Conservation (phyloP, 257 asterid species). For the Salvia miltiorrhiza region DNA sequence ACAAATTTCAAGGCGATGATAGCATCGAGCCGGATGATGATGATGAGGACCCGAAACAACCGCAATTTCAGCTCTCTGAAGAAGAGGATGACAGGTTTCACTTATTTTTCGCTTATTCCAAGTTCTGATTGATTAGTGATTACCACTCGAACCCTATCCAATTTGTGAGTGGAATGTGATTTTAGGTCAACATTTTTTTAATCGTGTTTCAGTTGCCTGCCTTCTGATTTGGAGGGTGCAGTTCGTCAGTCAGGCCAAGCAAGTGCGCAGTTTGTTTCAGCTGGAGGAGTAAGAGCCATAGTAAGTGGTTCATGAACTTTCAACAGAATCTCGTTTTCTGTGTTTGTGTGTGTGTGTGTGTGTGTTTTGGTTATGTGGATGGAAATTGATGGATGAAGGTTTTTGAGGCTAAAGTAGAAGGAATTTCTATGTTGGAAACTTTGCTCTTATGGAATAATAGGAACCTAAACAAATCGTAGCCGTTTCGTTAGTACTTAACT, state of each 20-base stretch:
- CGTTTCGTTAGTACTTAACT: not conserved
- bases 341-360: too few relatives aligned
- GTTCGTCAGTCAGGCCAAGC: conserved; percentile 89
- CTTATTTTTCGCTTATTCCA: not conserved
- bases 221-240: conserved; percentile 95
- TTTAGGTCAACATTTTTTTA: not conserved
- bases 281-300: conserved; percentile 86
- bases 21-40: conserved; percentile 23
- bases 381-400: conserved; percentile 4
- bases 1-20: conserved; percentile 62
- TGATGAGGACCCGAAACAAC: not conserved
- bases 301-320: conserved; percentile 39
- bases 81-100: conserved; percentile 13
- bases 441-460: not conserved
- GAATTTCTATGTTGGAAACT: not conserved
- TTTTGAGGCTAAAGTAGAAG: not conserved
- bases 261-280: conserved; percentile 69
- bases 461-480: not conserved
- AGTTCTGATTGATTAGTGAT: too few relatives aligned
- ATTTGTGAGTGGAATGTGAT: not conserved
- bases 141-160: conserved; percentile 3
- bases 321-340: not conserved
- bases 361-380: conserved; percentile 7
- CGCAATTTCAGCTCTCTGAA: not conserved
- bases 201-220: conserved; percentile 69